Percentiles rank a stretch among this genome's conserved stretches.
These are phyloP conservation scores for Metrosideros polymorpha DNA, from an alignment of 441 rosid genomes.

Conservation along the genomic window DNA sequence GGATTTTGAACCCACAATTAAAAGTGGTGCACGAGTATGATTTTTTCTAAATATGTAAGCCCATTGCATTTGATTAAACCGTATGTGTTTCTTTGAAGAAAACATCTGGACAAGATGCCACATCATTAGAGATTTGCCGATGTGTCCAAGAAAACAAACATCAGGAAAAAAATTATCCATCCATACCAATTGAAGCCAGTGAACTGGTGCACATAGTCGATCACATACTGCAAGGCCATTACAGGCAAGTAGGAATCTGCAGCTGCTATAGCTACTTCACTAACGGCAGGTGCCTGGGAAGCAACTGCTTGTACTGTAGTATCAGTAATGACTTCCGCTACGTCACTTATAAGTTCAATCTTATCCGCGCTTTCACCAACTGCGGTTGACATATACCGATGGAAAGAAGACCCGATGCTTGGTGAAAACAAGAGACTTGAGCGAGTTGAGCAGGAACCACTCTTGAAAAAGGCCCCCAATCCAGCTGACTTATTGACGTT, in stretches of 20 bases:
- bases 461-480: conserved; percentile 6
- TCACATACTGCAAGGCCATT: conserved; percentile 53
- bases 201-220: conserved; percentile 51
- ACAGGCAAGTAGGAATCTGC: conserved; percentile 64
- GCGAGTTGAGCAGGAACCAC: conserved; percentile 19
- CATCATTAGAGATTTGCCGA: not conserved
- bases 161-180: not conserved
- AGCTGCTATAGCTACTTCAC: conserved; percentile 83
- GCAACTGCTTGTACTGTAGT: conserved; percentile 35
- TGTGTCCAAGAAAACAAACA: not conserved
- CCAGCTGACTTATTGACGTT: conserved; percentile 16
- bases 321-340: conserved; percentile 50
- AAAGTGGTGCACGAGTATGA: not conserved
- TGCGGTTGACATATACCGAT: conserved; percentile 53
- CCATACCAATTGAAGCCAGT: conserved; percentile 74
- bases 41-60: not conserved
- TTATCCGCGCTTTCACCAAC: conserved; percentile 44
- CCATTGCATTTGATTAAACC: not conserved
- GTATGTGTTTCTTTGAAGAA: not conserved
- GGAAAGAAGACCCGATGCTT: conserved; percentile 28
- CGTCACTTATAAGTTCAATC: conserved; percentile 40
- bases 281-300: conserved; percentile 44
- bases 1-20: not conserved
- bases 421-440: conserved; percentile 18
- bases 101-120: not conserved